Percentiles rank a stretch among this genome's conserved stretches.
Evolutionary conservation across 768 basidiomycete genomes (phyloP).

Genomic region (Naematelia encephala): DNA sequence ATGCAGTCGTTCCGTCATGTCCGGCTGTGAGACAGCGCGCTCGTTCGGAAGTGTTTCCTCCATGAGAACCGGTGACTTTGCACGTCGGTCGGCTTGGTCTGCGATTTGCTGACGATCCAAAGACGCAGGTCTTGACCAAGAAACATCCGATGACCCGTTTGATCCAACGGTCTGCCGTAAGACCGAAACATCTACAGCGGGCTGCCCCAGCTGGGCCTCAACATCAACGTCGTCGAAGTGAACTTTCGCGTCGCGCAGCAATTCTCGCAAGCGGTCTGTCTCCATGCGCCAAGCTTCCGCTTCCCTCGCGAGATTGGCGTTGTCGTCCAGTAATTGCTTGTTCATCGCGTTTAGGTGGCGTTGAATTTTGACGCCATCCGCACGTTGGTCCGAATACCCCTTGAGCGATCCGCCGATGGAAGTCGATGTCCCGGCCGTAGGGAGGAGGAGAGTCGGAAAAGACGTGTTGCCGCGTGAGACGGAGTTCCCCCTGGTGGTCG

Average conservation of each 20-base stretch:
- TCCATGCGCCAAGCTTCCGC: conserved; percentile 40
- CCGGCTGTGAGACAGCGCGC: conserved; percentile 26
- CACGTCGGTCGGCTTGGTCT: background rate
- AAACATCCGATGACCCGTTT: too few relatives aligned
- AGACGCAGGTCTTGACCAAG: too few relatives aligned
- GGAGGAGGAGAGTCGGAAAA: conserved; percentile 41
- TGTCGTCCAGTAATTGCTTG: conserved; percentile 42
- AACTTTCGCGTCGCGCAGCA: conserved; percentile 31
- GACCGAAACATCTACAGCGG: background rate
- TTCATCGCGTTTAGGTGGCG: conserved; percentile 49
- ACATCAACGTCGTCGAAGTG: conserved; percentile 36
- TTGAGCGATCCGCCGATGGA: conserved; percentile 25
- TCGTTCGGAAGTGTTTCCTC: conserved; percentile 16
- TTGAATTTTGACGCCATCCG: conserved; percentile 46
- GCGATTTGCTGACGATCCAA: too few relatives aligned
- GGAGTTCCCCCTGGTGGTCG: conserved; percentile 16
- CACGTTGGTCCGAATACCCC: conserved; percentile 30
- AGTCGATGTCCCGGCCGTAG: conserved; percentile 17
- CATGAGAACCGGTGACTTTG: background rate
- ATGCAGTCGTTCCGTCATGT: conserved; percentile 37
- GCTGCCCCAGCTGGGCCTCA: conserved; percentile 18
- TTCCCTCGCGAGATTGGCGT: conserved; percentile 39
- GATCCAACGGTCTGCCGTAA: background rate
- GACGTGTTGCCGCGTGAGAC: conserved; percentile 40
- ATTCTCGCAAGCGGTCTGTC: conserved; percentile 22